Evolutionary conservation across 768 basidiomycete genomes (phyloP).

Genomic region (Lactifluus subvellereus): DNA sequence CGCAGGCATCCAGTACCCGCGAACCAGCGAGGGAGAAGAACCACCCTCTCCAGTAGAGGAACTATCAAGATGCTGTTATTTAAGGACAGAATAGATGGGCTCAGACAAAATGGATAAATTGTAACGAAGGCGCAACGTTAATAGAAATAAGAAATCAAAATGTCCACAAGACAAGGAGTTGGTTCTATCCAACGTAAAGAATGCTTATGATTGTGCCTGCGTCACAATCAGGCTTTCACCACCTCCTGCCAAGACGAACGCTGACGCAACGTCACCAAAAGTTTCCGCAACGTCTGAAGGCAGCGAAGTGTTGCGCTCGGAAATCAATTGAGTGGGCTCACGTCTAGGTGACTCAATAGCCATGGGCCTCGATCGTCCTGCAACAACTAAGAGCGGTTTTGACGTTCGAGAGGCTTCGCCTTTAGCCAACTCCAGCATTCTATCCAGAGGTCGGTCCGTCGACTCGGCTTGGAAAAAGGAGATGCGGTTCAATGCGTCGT

Average conservation of each 20-base stretch:
- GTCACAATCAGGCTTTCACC: constrained; percentile 49
- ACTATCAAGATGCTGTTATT: too few species aligned
- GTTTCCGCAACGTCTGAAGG: constrained; percentile 62
- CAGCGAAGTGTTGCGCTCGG: constrained; percentile 38
- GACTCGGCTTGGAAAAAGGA: constrained; percentile 45
- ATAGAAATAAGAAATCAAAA: background rate
- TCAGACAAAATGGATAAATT: background rate
- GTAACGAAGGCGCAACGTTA: too few species aligned
- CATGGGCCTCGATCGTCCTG: constrained; percentile 71
- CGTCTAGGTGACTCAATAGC: constrained; percentile 49
- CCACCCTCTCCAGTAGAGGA: too few species aligned
- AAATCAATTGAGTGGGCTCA: constrained; percentile 51
- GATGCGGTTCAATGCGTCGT: constrained; percentile 54
- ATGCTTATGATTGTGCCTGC: constrained; percentile 37
- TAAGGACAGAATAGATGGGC: too few species aligned
- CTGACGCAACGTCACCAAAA: constrained; percentile 69
- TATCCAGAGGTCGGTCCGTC: constrained; percentile 51
- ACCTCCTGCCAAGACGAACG: constrained; percentile 50
- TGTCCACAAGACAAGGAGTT: background rate
- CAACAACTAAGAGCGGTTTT: constrained; percentile 50
- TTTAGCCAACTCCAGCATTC: constrained; percentile 41
- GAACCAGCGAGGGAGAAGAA: background rate
- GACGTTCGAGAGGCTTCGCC: constrained; percentile 27
- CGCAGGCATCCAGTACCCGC: constrained; percentile 11
- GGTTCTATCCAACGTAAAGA: background rate